Conservation (phyloP, 2,329 filamentous ascomycete species). For the Cladorrhinum sp. region DNA sequence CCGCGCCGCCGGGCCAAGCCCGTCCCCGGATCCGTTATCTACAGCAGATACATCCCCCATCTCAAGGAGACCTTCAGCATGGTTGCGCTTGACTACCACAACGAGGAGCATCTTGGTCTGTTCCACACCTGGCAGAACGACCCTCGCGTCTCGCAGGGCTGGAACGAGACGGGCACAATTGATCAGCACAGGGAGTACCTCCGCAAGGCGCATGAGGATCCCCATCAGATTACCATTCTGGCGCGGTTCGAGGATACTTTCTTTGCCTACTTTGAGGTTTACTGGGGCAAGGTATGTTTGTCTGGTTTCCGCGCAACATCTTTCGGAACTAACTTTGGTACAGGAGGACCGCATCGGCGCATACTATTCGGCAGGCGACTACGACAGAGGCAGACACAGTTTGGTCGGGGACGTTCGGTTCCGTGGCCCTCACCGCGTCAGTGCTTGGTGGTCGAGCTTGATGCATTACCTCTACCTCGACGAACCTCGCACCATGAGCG, state of each 20-base stretch:
- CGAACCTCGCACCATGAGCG: slow-evolving; percentile 53
- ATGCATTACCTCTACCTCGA: slow-evolving; percentile 64
- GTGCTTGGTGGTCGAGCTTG: slow-evolving; percentile 59
- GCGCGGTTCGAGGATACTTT: slow-evolving; percentile 67
- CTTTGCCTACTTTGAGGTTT: slow-evolving; percentile 79
- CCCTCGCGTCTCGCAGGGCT: slow-evolving; percentile 73
- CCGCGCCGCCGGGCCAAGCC: slow-evolving; percentile 71
- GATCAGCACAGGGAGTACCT: slow-evolving; percentile 74
- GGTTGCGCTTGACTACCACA: slow-evolving; percentile 65
- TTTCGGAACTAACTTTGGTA: not conserved
- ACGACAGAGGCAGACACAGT: slow-evolving; percentile 57
- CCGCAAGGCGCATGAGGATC: slow-evolving; percentile 63
- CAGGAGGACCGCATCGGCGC: slow-evolving; percentile 55
- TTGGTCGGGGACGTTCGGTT: slow-evolving; percentile 58
- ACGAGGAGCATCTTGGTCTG: slow-evolving; percentile 61
- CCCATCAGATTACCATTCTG: slow-evolving; percentile 67
- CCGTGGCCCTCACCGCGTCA: slow-evolving; percentile 58
- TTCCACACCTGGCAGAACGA: slow-evolving; percentile 85
- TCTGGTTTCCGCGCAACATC: not conserved
- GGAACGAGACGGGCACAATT: slow-evolving; percentile 74
- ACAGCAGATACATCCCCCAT: slow-evolving; percentile 76
- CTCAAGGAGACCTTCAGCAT: slow-evolving; percentile 74
- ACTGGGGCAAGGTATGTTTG: slow-evolving; percentile 62
- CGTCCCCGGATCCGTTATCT: slow-evolving; percentile 64
- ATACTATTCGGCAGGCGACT: slow-evolving; percentile 55